Percentiles rank a stretch among this genome's conserved stretches.
phyloP scores from a whole-genome alignment of 2,329 filamentous ascomycete genomes.

The Trichoderma sp. region DNA sequence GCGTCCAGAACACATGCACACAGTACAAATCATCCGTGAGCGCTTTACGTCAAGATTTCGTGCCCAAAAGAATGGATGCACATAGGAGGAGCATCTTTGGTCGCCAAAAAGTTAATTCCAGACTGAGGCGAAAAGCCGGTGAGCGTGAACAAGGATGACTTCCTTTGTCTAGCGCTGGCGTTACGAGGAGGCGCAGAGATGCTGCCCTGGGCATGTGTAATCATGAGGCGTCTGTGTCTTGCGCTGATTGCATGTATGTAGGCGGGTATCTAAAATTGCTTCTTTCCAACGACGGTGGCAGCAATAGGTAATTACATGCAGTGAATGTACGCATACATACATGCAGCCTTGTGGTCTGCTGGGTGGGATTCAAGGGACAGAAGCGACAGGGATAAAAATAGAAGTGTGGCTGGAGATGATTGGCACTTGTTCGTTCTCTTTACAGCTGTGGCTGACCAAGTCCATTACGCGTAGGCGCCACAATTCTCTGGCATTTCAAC shows the following conservation, averaged over 20 bases:
- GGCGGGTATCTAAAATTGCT: neutral
- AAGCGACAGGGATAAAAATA: neutral
- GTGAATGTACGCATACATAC: too few species aligned
- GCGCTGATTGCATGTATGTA: too few species aligned
- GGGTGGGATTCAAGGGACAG: neutral
- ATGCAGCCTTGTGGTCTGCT: neutral
- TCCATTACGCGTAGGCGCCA: constrained; percentile 8
- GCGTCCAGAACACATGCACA: neutral
- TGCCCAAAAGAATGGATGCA: neutral
- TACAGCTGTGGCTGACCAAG: neutral
- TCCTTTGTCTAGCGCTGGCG: neutral
- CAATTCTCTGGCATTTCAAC: neutral
- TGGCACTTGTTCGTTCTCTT: neutral
- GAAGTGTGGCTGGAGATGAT: neutral
- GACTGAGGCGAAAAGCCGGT: neutral
- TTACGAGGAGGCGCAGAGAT: neutral
- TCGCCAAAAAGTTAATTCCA: neutral
- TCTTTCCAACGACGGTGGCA: neutral
- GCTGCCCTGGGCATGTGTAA: neutral
- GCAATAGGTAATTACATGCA: neutral
- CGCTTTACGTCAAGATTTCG: constrained; percentile 16
- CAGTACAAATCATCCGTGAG: neutral
- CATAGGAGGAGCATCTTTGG: too few species aligned
- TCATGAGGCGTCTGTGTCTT: neutral
- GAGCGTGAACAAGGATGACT: constrained; percentile 1